phyloP scores from a whole-genome alignment of 2,329 filamentous ascomycete species.

The Fusarium begoniae region DNA sequence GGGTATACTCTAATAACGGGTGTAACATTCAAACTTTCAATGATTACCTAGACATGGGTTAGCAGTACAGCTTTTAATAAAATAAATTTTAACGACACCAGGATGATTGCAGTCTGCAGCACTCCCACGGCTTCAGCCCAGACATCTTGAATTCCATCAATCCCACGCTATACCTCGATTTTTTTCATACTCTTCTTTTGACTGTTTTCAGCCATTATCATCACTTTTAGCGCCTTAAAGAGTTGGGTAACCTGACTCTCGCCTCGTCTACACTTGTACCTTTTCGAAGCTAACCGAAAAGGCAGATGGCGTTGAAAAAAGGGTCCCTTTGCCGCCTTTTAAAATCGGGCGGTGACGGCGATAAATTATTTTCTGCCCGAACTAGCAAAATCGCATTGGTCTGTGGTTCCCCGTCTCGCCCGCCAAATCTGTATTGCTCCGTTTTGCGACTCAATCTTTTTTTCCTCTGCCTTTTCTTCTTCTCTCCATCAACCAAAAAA shows the following conservation, averaged over 20 bases:
- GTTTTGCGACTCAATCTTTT: slow-evolving; percentile 31
- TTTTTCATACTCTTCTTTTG: neutral
- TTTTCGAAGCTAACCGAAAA: slow-evolving; percentile 16
- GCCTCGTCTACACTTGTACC: neutral
- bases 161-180: neutral
- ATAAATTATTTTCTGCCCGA: slow-evolving; percentile 46
- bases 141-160: neutral
- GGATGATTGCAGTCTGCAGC: neutral
- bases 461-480: slow-evolving; percentile 3
- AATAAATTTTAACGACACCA: neutral
- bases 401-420: slow-evolving; percentile 29
- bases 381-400: slow-evolving; percentile 40
- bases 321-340: slow-evolving; percentile 26
- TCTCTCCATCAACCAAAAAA: slow-evolving; percentile 3
- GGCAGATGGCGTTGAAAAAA: slow-evolving; percentile 24
- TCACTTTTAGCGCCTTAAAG: neutral
- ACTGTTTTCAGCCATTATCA: neutral
- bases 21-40: neutral
- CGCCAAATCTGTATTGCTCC: slow-evolving; percentile 16
- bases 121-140: neutral
- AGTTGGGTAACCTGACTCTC: neutral
- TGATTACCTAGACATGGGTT: neutral
- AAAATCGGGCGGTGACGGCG: slow-evolving; percentile 43
- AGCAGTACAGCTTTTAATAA: neutral
- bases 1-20: neutral